Evolutionary conservation across 1,284 basidiomycete species (phyloP).

Genomic region (Melampsora abietis-canadensis): DNA sequence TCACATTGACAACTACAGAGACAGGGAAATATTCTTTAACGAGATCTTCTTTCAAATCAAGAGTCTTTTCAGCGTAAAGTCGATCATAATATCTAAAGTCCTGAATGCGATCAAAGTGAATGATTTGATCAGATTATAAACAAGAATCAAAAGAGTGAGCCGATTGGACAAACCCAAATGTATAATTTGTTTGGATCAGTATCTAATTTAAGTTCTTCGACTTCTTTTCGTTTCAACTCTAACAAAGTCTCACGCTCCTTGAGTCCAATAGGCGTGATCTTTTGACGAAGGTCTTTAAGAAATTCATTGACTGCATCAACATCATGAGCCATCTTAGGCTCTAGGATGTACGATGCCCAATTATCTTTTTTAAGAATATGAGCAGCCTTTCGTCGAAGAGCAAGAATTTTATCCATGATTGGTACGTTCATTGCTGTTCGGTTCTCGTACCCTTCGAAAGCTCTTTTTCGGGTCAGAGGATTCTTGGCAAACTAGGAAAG

Average conservation of each 20-base stretch:
- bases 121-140: constrained; percentile 43
- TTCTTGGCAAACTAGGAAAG: constrained; percentile 69
- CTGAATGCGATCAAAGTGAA: constrained; percentile 62
- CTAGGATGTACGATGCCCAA: constrained; percentile 75
- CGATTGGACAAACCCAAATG: constrained; percentile 63
- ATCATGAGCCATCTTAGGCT: constrained; percentile 77
- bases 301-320: constrained; percentile 64
- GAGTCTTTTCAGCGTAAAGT: constrained; percentile 50
- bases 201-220: constrained; percentile 60
- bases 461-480: constrained; percentile 65
- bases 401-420: constrained; percentile 64
- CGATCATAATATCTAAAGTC: constrained; percentile 31
- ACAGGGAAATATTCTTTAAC: constrained; percentile 85
- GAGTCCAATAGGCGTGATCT: constrained; percentile 67
- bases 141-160: constrained; percentile 39
- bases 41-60: constrained; percentile 67
- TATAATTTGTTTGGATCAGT: constrained; percentile 67
- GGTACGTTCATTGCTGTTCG: constrained; percentile 68
- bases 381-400: constrained; percentile 67
- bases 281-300: constrained; percentile 67
- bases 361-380: constrained; percentile 68
- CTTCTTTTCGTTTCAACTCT: constrained; percentile 69
- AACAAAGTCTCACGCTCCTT: constrained; percentile 67
- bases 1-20: constrained; percentile 69
- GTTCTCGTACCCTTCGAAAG: constrained; percentile 65